A percentile compares a stretch with the other conserved stretches of the same genome.
Evolutionary conservation across 176 grass and related monocot genomes (phyloP).

Genomic region (Paspalum notatum): DNA sequence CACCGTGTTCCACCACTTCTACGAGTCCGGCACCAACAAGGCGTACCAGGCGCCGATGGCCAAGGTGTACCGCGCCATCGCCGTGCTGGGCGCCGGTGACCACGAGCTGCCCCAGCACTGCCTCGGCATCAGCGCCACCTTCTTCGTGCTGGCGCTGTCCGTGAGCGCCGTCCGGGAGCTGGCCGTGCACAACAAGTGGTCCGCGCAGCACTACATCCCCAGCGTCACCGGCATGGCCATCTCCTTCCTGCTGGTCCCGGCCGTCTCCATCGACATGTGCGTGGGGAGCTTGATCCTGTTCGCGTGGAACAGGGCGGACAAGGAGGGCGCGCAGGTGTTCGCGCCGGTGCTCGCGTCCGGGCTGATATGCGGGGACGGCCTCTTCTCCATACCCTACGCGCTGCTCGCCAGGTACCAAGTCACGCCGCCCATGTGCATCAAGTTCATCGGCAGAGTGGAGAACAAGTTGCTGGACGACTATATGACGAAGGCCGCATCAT

Average conservation of each 20-base stretch:
- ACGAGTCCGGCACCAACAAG: slow-evolving; percentile 43
- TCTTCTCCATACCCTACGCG: slow-evolving; percentile 69
- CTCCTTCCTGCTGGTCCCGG: slow-evolving; percentile 67
- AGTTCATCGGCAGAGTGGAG: slow-evolving; percentile 51
- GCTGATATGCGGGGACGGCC: slow-evolving; percentile 70
- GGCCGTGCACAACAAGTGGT: slow-evolving; percentile 45
- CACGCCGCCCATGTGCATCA: slow-evolving; percentile 66
- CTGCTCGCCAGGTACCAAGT: slow-evolving; percentile 61
- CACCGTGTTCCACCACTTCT: slow-evolving; percentile 66
- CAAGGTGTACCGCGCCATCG: slow-evolving; percentile 71
- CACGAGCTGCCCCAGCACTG: slow-evolving; percentile 60
- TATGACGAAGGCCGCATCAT: slow-evolving; percentile 18
- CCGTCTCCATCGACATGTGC: slow-evolving; percentile 78
- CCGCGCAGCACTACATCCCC: slow-evolving; percentile 45
- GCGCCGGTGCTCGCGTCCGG: slow-evolving; percentile 62
- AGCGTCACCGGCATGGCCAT: slow-evolving; percentile 66
- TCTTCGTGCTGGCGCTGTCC: slow-evolving; percentile 48
- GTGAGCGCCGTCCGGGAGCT: slow-evolving; percentile 53
- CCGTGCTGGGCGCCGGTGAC: slow-evolving; percentile 57
- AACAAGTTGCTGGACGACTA: slow-evolving; percentile 58
- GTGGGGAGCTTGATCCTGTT: slow-evolving; percentile 57
- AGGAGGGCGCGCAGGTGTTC: slow-evolving; percentile 46
- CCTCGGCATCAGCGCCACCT: slow-evolving; percentile 52
- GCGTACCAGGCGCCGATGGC: slow-evolving; percentile 55
- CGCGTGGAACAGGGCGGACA: slow-evolving; percentile 50